Percentiles rank a stretch among this genome's conserved stretches.
Evolutionary conservation across 2,329 filamentous ascomycete species (phyloP).

Genomic region (Huntiella moniliformis): DNA sequence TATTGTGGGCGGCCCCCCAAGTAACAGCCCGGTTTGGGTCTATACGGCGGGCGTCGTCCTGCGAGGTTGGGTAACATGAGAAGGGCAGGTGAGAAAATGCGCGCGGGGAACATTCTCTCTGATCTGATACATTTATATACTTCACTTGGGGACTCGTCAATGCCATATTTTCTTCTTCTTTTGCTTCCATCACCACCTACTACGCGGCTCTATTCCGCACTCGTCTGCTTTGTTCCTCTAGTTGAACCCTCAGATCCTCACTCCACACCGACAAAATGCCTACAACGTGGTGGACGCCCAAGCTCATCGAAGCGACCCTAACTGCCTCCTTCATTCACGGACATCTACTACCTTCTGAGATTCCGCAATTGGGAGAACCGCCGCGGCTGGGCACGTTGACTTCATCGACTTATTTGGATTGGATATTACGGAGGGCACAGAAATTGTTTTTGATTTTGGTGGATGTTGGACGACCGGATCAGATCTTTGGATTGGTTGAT

Average conservation of each 20-base stretch:
- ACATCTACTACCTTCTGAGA: constrained; percentile 43
- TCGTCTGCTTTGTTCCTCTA: not conserved
- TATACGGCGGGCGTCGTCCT: no score
- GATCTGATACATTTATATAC: no score
- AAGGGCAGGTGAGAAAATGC: no score
- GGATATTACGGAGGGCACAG: constrained; percentile 51
- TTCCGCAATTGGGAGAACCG: constrained; percentile 33
- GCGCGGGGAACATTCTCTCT: no score
- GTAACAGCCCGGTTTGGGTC: no score
- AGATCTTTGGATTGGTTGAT: constrained; percentile 58
- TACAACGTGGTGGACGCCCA: constrained; percentile 50
- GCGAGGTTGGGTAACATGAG: no score
- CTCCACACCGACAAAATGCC: constrained; percentile 12
- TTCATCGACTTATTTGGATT: constrained; percentile 60
- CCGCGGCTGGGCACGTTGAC: constrained; percentile 21
- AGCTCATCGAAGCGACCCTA: constrained; percentile 49
- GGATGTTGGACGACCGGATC: constrained; percentile 50
- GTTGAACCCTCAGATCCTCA: not conserved
- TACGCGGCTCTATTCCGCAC: not conserved
- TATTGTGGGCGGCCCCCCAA: no score
- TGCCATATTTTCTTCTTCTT: not conserved
- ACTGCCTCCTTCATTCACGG: constrained; percentile 48
- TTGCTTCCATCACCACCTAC: not conserved
- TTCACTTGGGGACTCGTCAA: no score
- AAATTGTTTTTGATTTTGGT: constrained; percentile 52